Evolutionary conservation across 1,139 yeast genomes (phyloP).

Genomic region (Hansenula sp.): DNA sequence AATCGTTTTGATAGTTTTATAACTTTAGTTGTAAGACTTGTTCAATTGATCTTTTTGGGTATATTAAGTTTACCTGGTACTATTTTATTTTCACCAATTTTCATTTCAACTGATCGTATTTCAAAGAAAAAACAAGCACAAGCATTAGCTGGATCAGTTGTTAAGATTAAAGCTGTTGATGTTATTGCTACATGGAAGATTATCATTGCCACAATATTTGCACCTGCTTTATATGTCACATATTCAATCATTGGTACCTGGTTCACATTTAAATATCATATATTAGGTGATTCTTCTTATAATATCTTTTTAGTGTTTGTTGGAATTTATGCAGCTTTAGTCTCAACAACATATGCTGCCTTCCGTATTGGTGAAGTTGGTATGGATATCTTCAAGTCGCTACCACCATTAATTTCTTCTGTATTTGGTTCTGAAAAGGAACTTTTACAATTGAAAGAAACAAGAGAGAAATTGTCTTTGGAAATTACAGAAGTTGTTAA

Average conservation of each 20-base stretch:
- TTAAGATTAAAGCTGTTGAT: slow-evolving; percentile 68
- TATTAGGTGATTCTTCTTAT: slow-evolving; percentile 22
- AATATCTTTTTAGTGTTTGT: slow-evolving; percentile 30
- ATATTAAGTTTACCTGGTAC: slow-evolving; percentile 63
- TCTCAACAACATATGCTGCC: slow-evolving; percentile 64
- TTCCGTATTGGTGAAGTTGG: slow-evolving; percentile 73
- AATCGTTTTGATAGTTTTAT: slow-evolving; percentile 25
- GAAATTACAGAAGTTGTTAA: slow-evolving; percentile 56
- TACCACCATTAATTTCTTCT: slow-evolving; percentile 57
- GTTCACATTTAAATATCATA: slow-evolving; percentile 27
- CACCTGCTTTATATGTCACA: slow-evolving; percentile 62
- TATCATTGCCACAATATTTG: slow-evolving; percentile 59
- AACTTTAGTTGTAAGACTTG: slow-evolving; percentile 28
- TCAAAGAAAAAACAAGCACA: slow-evolving; percentile 53
- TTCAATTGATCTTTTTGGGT: slow-evolving; percentile 26
- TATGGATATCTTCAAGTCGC: slow-evolving; percentile 63
- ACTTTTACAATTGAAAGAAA: slow-evolving; percentile 41
- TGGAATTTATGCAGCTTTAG: slow-evolving; percentile 42
- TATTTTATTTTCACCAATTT: slow-evolving; percentile 62
- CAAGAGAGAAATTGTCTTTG: slow-evolving; percentile 43
- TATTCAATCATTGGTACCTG: slow-evolving; percentile 56
- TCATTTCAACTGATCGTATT: slow-evolving; percentile 48
- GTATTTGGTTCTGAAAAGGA: slow-evolving; percentile 44
- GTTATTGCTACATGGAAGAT: slow-evolving; percentile 79
- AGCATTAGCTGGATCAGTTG: slow-evolving; percentile 64